Conservation (phyloP, 2,329 filamentous ascomycete species). For the Stachybotrys elegans region DNA sequence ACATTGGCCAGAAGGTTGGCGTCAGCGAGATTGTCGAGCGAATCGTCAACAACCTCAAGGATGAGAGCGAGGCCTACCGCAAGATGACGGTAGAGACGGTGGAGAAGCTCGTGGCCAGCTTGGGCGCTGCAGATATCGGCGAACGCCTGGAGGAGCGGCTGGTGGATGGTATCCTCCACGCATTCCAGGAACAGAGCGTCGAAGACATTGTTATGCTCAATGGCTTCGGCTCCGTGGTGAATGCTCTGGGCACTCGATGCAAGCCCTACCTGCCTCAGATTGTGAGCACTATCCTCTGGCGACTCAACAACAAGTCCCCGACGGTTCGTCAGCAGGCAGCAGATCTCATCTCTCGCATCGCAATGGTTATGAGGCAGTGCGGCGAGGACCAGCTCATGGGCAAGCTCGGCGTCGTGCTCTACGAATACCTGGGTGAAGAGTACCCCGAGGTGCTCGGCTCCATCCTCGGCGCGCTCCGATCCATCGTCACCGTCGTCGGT, state of each 20-base stretch:
- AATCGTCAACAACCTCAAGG: conserved; percentile 92
- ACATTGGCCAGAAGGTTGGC: conserved; percentile 96
- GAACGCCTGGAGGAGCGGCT: conserved; percentile 89
- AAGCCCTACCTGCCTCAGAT: conserved; percentile 97
- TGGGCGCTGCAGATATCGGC: conserved; percentile 90
- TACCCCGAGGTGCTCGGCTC: conserved; percentile 97
- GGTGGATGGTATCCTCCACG: conserved; percentile 90
- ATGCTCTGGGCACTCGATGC: conserved; percentile 86
- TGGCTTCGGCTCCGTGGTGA: conserved; percentile 95
- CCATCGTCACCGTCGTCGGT: conserved; percentile 95
- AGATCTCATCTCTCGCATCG: conserved; percentile 92
- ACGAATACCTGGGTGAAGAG: conserved; percentile 97
- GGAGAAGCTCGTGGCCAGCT: conserved; percentile 89
- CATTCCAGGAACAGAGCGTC: conserved; percentile 96
- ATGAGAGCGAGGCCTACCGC: conserved; percentile 94
- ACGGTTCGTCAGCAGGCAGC: conserved; percentile 96
- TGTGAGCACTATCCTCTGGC: conserved; percentile 92
- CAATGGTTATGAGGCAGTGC: conserved; percentile 98
- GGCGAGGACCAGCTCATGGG: conserved; percentile 94
- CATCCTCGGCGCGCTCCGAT: conserved; percentile 88
- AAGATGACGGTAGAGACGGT: conserved; percentile 99
- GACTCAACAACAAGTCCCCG: conserved; percentile 95
- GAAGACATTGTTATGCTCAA: conserved; percentile 96
- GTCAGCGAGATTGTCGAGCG: conserved; percentile 91
- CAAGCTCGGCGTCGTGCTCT: conserved; percentile 88